Percentiles rank a stretch among this genome's conserved stretches.
These are phyloP conservation scores for Fraxinus cuspidata DNA, from an alignment of 257 asterid genomes.

Conservation along the genomic window DNA sequence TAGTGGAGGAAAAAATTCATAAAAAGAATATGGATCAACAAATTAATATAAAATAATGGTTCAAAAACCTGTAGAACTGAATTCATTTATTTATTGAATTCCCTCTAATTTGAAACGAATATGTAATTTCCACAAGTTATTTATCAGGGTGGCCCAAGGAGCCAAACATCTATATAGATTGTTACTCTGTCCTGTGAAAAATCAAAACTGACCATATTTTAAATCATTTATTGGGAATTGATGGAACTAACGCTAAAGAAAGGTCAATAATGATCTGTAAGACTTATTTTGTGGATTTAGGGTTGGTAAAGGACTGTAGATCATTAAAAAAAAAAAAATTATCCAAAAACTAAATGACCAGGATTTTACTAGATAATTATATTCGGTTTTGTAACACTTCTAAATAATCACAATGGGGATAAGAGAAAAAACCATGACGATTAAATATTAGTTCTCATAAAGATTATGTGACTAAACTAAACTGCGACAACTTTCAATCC, in stretches of 20 bases:
- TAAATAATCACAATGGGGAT: no score
- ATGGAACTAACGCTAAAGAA: neutral
- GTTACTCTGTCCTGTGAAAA: no score
- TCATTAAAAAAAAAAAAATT: no score
- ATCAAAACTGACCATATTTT: neutral
- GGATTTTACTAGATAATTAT: no score
- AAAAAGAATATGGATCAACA: neutral
- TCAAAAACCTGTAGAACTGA: neutral
- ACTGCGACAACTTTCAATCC: no score
- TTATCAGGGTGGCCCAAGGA: neutral
- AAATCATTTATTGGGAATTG: neutral
- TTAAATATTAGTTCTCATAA: no score
- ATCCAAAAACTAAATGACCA: no score
- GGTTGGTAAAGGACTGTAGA: no score
- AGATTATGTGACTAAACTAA: no score
- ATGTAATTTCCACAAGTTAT: neutral
- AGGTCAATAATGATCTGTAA: neutral
- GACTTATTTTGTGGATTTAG: neutral
- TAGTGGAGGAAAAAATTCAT: neutral
- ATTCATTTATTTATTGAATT: neutral
- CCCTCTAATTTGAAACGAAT: neutral
- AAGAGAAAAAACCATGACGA: no score
- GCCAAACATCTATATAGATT: neutral
- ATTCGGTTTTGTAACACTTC: no score
- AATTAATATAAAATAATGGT: neutral